Conservation (phyloP, 179 eudicot genomes). For the Heliamphora pulchella region DNA sequence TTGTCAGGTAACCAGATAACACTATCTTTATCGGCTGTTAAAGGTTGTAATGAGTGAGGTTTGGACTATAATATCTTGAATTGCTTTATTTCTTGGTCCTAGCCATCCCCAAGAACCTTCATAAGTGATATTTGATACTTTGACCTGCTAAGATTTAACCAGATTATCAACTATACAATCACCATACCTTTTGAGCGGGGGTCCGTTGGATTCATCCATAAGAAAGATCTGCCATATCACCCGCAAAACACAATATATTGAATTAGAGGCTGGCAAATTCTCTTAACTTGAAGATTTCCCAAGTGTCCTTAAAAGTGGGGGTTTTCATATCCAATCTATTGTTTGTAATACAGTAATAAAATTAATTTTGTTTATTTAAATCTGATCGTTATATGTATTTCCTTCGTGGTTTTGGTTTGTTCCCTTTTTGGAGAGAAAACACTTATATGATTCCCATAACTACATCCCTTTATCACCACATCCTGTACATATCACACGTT, state of each 20-base stretch:
- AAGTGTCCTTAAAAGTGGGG: background rate
- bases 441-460: background rate
- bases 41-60: background rate
- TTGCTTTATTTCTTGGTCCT: background rate
- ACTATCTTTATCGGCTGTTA: background rate
- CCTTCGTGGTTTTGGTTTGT: background rate
- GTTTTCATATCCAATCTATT: background rate
- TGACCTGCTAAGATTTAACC: background rate
- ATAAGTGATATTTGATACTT: background rate
- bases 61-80: background rate
- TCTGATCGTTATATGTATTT: background rate
- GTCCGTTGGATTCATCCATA: background rate
- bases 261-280: background rate
- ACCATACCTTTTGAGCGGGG: background rate
- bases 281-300: background rate
- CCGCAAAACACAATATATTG: background rate
- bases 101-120: background rate
- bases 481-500: background rate
- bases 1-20: background rate
- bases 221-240: conserved; percentile 1
- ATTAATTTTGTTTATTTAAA: background rate
- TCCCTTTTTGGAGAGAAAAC: background rate
- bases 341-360: background rate
- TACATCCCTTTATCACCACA: background rate
- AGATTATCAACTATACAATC: background rate